These are phyloP conservation scores for Nothophytophthora sp. DNA, from an alignment of 352 stramenopile genomes.

Conservation along the genomic window DNA sequence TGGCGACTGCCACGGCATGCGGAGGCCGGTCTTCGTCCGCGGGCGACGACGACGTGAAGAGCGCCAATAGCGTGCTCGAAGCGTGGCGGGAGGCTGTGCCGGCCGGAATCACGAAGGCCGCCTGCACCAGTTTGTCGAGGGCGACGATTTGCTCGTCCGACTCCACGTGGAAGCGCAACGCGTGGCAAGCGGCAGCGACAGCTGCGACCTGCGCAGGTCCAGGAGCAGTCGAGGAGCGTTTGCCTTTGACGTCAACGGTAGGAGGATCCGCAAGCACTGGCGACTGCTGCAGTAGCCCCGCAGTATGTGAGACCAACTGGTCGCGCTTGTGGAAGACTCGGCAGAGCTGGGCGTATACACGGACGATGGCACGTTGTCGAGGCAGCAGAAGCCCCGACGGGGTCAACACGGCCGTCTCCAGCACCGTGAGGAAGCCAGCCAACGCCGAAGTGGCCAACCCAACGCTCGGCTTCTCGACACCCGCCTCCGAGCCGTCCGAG, in stretches of 20 bases:
- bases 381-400: constrained; percentile 39
- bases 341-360: constrained; percentile 65
- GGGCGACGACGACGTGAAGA: constrained; percentile 46
- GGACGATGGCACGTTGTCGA: constrained; percentile 50
- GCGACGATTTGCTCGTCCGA: constrained; percentile 21
- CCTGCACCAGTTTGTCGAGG: constrained; percentile 58
- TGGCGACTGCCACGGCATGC: constrained; percentile 22
- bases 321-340: constrained; percentile 51
- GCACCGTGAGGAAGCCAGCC: constrained; percentile 39
- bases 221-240: constrained; percentile 26
- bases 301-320: constrained; percentile 35
- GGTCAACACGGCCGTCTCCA: constrained; percentile 54
- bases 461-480: constrained; percentile 38
- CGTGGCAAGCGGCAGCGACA: constrained; percentile 53
- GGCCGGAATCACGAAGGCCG: constrained; percentile 46
- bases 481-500: constrained; percentile 13
- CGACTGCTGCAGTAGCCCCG: constrained; percentile 53
- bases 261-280: constrained; percentile 36
- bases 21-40: constrained; percentile 23
- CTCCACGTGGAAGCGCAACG: constrained; percentile 53
- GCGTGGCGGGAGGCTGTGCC: constrained; percentile 59
- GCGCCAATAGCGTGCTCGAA: constrained; percentile 45
- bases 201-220: constrained; percentile 45
- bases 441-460: constrained; percentile 46
- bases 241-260: constrained; percentile 51